Evolutionary conservation across 2,329 filamentous ascomycete genomes (phyloP).

Genomic region (Cladophialophora yegresii): DNA sequence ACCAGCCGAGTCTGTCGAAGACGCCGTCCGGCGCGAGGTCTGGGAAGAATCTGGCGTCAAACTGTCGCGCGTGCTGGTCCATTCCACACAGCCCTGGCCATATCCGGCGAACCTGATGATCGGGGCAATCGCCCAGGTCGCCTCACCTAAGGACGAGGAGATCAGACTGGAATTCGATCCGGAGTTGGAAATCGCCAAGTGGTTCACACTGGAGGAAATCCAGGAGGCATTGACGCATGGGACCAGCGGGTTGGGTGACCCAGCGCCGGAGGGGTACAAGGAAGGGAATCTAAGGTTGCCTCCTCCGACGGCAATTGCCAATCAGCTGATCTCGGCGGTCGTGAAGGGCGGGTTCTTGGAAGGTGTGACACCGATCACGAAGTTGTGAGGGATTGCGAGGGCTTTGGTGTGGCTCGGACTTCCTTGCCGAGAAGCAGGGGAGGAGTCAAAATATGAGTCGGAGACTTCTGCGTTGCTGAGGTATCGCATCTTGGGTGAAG

Average conservation of each 20-base stretch:
- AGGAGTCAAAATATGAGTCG: not conserved
- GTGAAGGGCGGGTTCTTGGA: constrained; percentile 68
- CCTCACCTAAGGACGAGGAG: constrained; percentile 73
- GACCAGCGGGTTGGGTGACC: constrained; percentile 67
- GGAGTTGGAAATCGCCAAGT: constrained; percentile 85
- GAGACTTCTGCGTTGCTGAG: not conserved
- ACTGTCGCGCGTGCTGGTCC: constrained; percentile 75
- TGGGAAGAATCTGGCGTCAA: constrained; percentile 82
- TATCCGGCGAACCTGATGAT: constrained; percentile 86
- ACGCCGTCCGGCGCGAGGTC: constrained; percentile 78
- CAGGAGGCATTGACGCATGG: constrained; percentile 70
- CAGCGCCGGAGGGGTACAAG: constrained; percentile 66
- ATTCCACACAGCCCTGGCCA: constrained; percentile 85
- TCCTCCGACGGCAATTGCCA: constrained; percentile 85
- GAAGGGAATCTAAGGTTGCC: constrained; percentile 79
- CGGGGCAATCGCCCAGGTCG: constrained; percentile 78
- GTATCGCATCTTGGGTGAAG: not conserved
- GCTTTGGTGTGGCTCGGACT: not conserved
- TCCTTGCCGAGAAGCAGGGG: not conserved
- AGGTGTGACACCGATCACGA: constrained; percentile 54
- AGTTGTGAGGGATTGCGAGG: constrained; percentile 17
- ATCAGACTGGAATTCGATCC: constrained; percentile 85
- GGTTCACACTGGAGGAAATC: constrained; percentile 82
- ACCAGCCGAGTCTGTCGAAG: constrained; percentile 80
- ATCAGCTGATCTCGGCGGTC: constrained; percentile 80